Base-by-base conservation (phyloP, 148 eudicot species). In the Nyssa sinensis region DNA sequence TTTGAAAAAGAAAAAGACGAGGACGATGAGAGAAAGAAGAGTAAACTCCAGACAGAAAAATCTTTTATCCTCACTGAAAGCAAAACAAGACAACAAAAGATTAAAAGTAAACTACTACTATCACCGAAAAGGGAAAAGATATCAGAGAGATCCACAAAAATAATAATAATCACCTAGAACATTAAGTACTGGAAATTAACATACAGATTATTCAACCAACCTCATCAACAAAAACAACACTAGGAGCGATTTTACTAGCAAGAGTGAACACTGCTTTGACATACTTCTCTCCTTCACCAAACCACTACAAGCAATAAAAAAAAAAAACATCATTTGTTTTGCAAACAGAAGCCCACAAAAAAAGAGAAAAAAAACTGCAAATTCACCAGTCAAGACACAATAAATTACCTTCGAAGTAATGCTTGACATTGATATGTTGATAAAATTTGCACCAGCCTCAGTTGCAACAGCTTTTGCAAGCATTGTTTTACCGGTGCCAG, bases 391-490 rank as follows among this genome's bases (percentile, higher is more conserved):
- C 27, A 35, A n/a, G 72, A 37, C 1, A 44, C 17, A 64, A 68
- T 17, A 14, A 49, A 55, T 55, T 64, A 92, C 98, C 90, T 94
- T 94, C 17, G 98, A 94, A 27, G 96, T 86, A 71, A 94, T 94
- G 85, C 96, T 90, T 7, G 98, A 92, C 97, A 92, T 90, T 24
- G 97, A 94, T 77, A 94, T 92, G 84, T 94, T 94, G 75, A 94
- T 94, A 75, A 94, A 94, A 84, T 94, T 94, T 68, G 98, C 98
- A 78, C 97, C 98, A 61, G 98, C 98, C 71, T 94, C 98, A 25
- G 98, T 94, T n/a, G 98, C 98, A 75, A 94, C 97, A 66, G 97
- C 97, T 76, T 90, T 94, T 27, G 98, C 98, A 85, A 94, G 98
- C 98, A 94, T 94, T 49, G 98, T 94, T 84, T 94, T 94, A 62